Conservation (phyloP, 2,329 filamentous ascomycete genomes). For the Colletotrichum destructivum region DNA sequence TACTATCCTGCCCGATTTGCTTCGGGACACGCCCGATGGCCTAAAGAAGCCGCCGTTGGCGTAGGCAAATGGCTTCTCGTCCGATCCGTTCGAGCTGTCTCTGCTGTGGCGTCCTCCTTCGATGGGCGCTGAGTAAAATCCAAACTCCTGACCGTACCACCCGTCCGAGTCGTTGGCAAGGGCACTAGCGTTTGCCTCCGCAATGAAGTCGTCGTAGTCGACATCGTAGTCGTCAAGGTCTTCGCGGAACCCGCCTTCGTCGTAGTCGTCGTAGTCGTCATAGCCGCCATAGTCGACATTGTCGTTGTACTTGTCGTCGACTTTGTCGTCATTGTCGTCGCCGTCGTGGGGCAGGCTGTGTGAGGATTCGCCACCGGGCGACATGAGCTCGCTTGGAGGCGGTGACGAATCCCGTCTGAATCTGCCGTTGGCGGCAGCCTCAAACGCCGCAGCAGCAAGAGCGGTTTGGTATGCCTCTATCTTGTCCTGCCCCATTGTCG, state of each 20-base stretch:
- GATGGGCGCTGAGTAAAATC: slow-evolving; percentile 84
- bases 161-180: slow-evolving; percentile 93
- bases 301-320: slow-evolving; percentile 72
- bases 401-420: slow-evolving; percentile 75
- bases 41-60: slow-evolving; percentile 93
- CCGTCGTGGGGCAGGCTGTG: slow-evolving; percentile 43
- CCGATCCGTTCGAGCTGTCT: slow-evolving; percentile 55
- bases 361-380: slow-evolving; percentile 44
- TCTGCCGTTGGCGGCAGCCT: slow-evolving; percentile 82
- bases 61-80: slow-evolving; percentile 67
- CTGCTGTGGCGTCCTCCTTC: slow-evolving; percentile 59
- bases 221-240: slow-evolving; percentile 75
- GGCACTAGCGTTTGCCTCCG: slow-evolving; percentile 93
- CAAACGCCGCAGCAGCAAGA: slow-evolving; percentile 84
- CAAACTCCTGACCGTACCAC: slow-evolving; percentile 97
- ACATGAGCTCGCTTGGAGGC: slow-evolving; percentile 48
- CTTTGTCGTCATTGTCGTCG: slow-evolving; percentile 33
- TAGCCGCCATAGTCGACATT: slow-evolving; percentile 86
- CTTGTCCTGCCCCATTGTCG: slow-evolving; percentile 46
- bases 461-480: slow-evolving; percentile 85
- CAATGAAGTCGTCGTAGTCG: slow-evolving; percentile 92
- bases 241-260: slow-evolving; percentile 63
- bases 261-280: slow-evolving; percentile 61
- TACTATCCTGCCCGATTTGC: slow-evolving; percentile 79
- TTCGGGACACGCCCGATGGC: slow-evolving; percentile 78